A percentile compares a stretch with the other conserved stretches of the same genome.
Evolutionary conservation across 2,329 filamentous ascomycete genomes (phyloP).

Genomic region (Trichophyton mentagrophytes): DNA sequence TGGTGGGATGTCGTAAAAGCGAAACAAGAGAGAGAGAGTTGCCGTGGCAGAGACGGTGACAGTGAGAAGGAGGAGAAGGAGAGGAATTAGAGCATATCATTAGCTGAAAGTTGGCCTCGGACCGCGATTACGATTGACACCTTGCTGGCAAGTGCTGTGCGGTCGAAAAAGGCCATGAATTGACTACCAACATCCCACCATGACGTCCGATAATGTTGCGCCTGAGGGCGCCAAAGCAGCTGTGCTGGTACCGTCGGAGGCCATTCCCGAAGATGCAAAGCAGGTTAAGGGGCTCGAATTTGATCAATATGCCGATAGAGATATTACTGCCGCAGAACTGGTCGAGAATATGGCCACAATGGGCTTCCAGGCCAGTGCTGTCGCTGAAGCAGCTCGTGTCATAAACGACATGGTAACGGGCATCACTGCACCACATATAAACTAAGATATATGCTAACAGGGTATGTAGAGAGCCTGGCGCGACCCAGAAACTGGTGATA

Average conservation of each 20-base stretch:
- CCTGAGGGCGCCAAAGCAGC: conserved; percentile 59
- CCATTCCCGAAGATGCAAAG: conserved; percentile 63
- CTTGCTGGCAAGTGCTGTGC: neutral
- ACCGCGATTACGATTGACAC: neutral
- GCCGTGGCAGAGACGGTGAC: no score
- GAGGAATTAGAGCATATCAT: no score
- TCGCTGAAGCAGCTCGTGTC: conserved; percentile 77
- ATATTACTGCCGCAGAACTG: conserved; percentile 76
- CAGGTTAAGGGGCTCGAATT: conserved; percentile 89
- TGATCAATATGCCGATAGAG: conserved; percentile 55
- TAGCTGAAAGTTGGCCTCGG: no score
- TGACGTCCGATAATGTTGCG: conserved; percentile 17
- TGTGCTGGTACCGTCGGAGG: conserved; percentile 71
- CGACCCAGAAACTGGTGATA: conserved; percentile 63
- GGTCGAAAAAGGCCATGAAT: neutral
- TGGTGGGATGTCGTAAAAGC: no score
- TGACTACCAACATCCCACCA: conserved; percentile 2
- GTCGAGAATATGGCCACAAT: conserved; percentile 70
- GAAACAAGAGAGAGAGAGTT: no score
- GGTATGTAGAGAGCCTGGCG: conserved; percentile 57
- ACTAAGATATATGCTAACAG: neutral
- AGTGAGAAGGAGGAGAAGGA: no score
- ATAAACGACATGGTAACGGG: conserved; percentile 80
- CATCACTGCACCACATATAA: conserved; percentile 6
- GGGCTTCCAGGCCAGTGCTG: conserved; percentile 70